Evolutionary conservation across 2,329 filamentous ascomycete genomes (phyloP), one percentile per base, ranked within the genome.

Genomic region (Trichoderma citrinoviride): DNA sequence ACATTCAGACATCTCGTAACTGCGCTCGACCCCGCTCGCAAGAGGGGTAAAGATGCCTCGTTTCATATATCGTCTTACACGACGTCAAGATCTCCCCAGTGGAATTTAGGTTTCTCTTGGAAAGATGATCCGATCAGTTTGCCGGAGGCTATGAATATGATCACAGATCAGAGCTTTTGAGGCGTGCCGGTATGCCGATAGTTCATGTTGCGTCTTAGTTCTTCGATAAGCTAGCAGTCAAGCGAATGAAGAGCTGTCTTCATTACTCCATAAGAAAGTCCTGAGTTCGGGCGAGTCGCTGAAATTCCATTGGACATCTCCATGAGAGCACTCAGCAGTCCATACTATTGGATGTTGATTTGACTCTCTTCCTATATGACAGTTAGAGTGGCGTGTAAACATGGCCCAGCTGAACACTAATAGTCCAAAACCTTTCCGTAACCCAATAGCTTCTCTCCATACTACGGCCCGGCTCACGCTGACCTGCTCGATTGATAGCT

Each of bases 41-140:
- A 25, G 55, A 58, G 43, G 43, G 43, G 43, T 25, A 47, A 37
- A 23, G 12, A 56, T 49, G 17, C 40, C 37, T 29, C 8, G 8
- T 37, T 37, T 40, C 55, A 27, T 49, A 58, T 58, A 37, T 23
- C 27, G 25, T 7, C 41, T 21, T 33, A 27, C 25, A 15, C 19
- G 55, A 47, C 21, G 55, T 58, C 43, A n/a, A n/a, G 43, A 47
- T 58, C 41, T 58, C 15, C 27, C 25, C 19, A 47, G 55, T 58
- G 55, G 55, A 58, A 47, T 58, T 58, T 58, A 43, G 47, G 41
- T 57, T 46, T 46, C 25, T 37, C 21, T 49, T 27, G 21, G 23
- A 37, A 55, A 58, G 43, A 57, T 44, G n/a, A 7, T 46, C 54
- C 17, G 46, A 29, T n/a, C 23, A 46, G 29, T 4, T 6, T 21